Evolutionary conservation across 2,329 filamentous ascomycete genomes (phyloP).

Genomic region (Cordyceps militaris): DNA sequence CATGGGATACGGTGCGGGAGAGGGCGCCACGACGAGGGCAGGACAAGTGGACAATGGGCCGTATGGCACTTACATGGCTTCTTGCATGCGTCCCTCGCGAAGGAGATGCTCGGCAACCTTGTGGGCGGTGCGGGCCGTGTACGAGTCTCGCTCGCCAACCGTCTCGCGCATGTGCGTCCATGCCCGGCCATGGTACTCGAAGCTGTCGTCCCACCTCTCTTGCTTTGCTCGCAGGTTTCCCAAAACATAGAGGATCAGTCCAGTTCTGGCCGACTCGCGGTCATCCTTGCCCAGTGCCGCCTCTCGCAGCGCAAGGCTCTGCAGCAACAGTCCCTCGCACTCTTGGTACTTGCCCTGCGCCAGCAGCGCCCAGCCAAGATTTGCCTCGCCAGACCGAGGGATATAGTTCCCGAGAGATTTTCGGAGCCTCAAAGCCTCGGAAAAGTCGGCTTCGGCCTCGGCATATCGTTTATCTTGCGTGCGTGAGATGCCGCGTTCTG

Average conservation of each 20-base stretch:
- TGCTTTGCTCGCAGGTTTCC: conserved; percentile 12
- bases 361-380: conserved; percentile 12
- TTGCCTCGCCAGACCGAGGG: conserved; percentile 13
- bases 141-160: conserved; percentile 12
- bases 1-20: no score
- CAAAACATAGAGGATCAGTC: conserved; percentile 10
- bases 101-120: conserved; percentile 13
- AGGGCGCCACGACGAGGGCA: neutral
- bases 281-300: conserved; percentile 12
- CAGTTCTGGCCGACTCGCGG: conserved; percentile 11
- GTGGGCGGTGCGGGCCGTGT: conserved; percentile 10
- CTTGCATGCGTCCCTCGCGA: neutral
- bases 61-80: conserved; percentile 12
- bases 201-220: conserved; percentile 10
- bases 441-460: conserved; percentile 12
- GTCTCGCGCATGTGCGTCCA: conserved; percentile 13
- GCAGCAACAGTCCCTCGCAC: conserved; percentile 11
- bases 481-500: conserved; percentile 13
- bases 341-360: conserved; percentile 13
- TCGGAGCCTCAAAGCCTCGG: conserved; percentile 9
- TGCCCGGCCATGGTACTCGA: conserved; percentile 11
- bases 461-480: conserved; percentile 10
- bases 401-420: conserved; percentile 14
- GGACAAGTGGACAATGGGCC: neutral
- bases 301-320: conserved; percentile 7